Evolutionary conservation across 106 monocot species (phyloP).

Genomic region (Narthecium ossifragum): DNA sequence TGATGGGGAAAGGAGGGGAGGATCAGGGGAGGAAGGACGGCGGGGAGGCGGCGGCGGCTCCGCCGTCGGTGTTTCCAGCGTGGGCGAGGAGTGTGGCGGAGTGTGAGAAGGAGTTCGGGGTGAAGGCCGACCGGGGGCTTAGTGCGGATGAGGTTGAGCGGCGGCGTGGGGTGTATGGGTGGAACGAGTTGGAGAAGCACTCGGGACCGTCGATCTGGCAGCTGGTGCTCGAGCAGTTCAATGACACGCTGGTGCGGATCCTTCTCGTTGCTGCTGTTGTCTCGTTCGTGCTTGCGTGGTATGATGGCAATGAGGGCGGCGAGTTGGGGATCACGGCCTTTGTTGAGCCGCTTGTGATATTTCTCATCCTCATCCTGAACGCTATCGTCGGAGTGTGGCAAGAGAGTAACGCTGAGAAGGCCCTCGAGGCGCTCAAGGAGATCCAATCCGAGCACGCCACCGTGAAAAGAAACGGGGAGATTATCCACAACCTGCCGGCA

Average conservation of each 20-base stretch:
- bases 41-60: neutral
- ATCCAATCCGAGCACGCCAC: slow-evolving; percentile 83
- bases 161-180: slow-evolving; percentile 52
- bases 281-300: slow-evolving; percentile 83
- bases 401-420: slow-evolving; percentile 91
- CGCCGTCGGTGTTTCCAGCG: slow-evolving; percentile 48
- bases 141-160: slow-evolving; percentile 35
- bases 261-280: slow-evolving; percentile 88
- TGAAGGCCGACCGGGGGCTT: slow-evolving; percentile 45
- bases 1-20: slow-evolving; percentile 63
- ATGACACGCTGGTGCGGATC: slow-evolving; percentile 89
- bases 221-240: slow-evolving; percentile 83
- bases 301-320: slow-evolving; percentile 64
- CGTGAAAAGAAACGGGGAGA: slow-evolving; percentile 52
- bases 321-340: slow-evolving; percentile 80
- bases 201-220: slow-evolving; percentile 74
- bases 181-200: slow-evolving; percentile 90
- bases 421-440: slow-evolving; percentile 81
- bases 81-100: slow-evolving; percentile 65
- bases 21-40: slow-evolving; percentile 16
- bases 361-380: slow-evolving; percentile 69
- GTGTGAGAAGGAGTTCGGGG: slow-evolving; percentile 60
- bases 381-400: slow-evolving; percentile 94
- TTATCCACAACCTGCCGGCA: slow-evolving; percentile 40
- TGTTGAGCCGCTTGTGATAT: slow-evolving; percentile 85